phyloP scores from a whole-genome alignment of 768 basidiomycete genomes.

The Trametes elegans region DNA sequence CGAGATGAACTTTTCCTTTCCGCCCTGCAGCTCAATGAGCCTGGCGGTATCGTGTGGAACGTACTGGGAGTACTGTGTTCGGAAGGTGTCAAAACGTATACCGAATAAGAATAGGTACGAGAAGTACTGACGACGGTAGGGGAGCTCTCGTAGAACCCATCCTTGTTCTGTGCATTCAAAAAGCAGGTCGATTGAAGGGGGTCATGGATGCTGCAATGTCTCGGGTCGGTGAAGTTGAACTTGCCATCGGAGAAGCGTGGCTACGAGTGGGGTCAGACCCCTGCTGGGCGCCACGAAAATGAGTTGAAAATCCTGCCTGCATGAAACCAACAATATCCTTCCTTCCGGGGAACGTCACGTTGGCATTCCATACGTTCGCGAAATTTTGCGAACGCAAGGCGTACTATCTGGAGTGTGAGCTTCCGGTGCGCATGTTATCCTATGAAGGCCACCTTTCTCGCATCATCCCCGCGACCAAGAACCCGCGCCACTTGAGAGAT shows the following conservation, averaged over 20 bases:
- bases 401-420: constrained; percentile 38
- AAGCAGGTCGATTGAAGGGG: constrained; percentile 57
- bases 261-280: too few relatives aligned
- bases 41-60: constrained; percentile 64
- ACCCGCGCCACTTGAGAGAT: constrained; percentile 62
- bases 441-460: constrained; percentile 40
- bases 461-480: constrained; percentile 49
- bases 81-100: not conserved
- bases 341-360: constrained; percentile 48
- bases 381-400: constrained; percentile 54
- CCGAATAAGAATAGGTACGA: not conserved
- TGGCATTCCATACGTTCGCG: constrained; percentile 58
- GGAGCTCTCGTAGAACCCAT: constrained; percentile 67
- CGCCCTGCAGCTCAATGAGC: constrained; percentile 60
- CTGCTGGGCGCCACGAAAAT: too few relatives aligned
- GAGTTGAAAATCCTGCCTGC: constrained; percentile 52
- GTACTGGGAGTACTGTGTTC: constrained; percentile 38
- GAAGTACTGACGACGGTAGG: constrained; percentile 47
- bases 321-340: constrained; percentile 52
- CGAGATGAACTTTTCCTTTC: constrained; percentile 49
- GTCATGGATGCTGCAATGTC: constrained; percentile 65
- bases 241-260: constrained; percentile 54
- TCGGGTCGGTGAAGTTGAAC: constrained; percentile 63
- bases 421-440: not conserved
- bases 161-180: constrained; percentile 50